Conservation (phyloP, 108 stramenopile genomes). For the Pseudonitzschia pungens region DNA sequence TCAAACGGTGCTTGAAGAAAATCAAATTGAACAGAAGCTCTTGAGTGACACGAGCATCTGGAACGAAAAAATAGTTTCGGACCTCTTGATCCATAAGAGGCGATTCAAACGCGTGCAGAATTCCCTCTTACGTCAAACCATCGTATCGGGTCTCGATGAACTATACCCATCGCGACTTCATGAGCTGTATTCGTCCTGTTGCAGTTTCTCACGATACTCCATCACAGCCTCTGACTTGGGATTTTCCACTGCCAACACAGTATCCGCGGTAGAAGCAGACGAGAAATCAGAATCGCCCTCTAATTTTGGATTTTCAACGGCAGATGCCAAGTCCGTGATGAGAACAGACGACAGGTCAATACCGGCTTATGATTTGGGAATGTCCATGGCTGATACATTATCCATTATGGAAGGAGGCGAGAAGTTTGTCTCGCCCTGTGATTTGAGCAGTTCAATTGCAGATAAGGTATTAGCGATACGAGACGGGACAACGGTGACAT, state of each 20-base stretch:
- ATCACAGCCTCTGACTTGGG: not conserved
- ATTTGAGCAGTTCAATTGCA: not conserved
- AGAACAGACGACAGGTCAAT: too few species aligned
- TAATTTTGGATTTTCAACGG: not conserved
- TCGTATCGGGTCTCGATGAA: not conserved
- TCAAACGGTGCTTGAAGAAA: not conserved
- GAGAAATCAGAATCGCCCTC: not conserved
- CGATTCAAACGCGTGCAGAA: not conserved
- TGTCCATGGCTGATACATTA: too few species aligned
- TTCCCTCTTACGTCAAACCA: not conserved
- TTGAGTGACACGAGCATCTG: not conserved
- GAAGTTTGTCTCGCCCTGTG: too few species aligned
- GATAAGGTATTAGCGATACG: not conserved
- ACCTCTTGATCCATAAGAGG: not conserved
- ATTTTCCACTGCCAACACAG: not conserved
- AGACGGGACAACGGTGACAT: not conserved
- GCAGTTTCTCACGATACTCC: not conserved
- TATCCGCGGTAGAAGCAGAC: not conserved
- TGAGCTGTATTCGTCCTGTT: not conserved
- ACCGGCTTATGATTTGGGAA: too few species aligned
- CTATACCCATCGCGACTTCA: not conserved
- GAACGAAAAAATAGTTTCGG: not conserved
- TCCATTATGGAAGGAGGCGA: too few species aligned
- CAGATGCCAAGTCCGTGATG: not conserved
- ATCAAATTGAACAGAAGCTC: not conserved